These are phyloP conservation scores for Blastomyces silverae DNA, from an alignment of 2,329 filamentous ascomycete species.

Conservation along the genomic window DNA sequence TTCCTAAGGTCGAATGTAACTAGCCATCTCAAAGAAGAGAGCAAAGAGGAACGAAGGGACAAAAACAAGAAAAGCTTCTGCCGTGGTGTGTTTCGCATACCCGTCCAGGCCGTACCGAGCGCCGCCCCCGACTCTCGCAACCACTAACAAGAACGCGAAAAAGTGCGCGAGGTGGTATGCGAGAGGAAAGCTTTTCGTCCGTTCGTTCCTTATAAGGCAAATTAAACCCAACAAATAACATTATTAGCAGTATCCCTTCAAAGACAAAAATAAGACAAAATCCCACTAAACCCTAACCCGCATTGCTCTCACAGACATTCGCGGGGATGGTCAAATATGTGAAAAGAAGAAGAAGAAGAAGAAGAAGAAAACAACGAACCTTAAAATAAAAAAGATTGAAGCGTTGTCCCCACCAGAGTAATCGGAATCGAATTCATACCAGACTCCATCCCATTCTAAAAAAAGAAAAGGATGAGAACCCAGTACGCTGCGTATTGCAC, in stretches of 20 bases:
- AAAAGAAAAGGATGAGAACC: slow-evolving; percentile 34
- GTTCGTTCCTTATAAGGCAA: neutral
- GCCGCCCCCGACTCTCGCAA: neutral
- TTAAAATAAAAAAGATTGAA: slow-evolving; percentile 49
- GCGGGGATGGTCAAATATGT: too few relatives aligned
- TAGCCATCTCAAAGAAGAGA: neutral
- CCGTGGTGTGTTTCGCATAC: neutral
- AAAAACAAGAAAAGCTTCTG: neutral
- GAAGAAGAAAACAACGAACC: slow-evolving; percentile 40
- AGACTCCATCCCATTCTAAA: slow-evolving; percentile 29
- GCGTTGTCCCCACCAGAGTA: slow-evolving; percentile 77
- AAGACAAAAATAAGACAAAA: neutral
- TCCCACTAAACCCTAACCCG: too few relatives aligned
- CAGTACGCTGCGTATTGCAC: slow-evolving; percentile 88
- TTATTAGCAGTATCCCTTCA: slow-evolving; percentile 11
- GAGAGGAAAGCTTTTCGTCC: neutral
- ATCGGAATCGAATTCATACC: slow-evolving; percentile 84
- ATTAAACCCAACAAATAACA: neutral
- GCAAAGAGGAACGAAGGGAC: neutral
- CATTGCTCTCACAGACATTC: neutral
- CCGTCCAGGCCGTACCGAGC: neutral
- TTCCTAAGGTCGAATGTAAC: neutral
- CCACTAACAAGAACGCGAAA: neutral
- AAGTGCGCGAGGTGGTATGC: neutral
- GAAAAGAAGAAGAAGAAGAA: neutral